Conservation (phyloP, 768 basidiomycete species). For the Lyophyllum shimeji region DNA sequence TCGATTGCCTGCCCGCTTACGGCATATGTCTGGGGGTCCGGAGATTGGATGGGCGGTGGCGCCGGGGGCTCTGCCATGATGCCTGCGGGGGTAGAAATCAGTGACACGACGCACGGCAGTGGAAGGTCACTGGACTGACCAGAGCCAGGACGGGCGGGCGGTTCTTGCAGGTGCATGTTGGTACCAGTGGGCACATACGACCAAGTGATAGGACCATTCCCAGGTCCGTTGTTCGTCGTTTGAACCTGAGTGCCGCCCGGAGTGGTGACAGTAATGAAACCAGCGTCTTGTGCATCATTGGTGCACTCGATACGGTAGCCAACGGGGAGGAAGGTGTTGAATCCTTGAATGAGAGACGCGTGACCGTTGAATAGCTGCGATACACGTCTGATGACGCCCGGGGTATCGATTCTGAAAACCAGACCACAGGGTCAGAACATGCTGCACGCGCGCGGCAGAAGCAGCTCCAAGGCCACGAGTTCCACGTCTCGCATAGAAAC, state of each 20-base stretch:
- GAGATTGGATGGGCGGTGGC: slow-evolving; percentile 23
- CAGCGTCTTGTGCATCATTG: slow-evolving; percentile 58
- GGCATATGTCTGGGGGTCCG: slow-evolving; percentile 32
- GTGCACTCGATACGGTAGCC: slow-evolving; percentile 92
- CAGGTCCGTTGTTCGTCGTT: slow-evolving; percentile 47
- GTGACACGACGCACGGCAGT: background rate
- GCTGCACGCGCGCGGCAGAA: background rate
- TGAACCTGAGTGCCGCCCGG: slow-evolving; percentile 66
- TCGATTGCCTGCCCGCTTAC: slow-evolving; percentile 53
- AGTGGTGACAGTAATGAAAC: slow-evolving; percentile 76
- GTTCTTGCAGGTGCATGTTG: slow-evolving; percentile 9
- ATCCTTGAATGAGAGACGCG: slow-evolving; percentile 90
- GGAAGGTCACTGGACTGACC: background rate
- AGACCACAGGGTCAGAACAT: slow-evolving; percentile 33
- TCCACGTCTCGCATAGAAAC: background rate
- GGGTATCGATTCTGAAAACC: slow-evolving; percentile 83
- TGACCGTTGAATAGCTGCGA: slow-evolving; percentile 92
- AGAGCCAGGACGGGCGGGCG: background rate
- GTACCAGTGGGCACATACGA: slow-evolving; percentile 25
- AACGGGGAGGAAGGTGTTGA: slow-evolving; percentile 95
- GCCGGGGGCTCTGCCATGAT: background rate
- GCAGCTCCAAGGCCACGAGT: background rate
- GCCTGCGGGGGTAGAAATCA: background rate
- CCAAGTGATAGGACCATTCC: slow-evolving; percentile 37
- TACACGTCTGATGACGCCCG: slow-evolving; percentile 94